A percentile compares a stretch with the other conserved stretches of the same genome.
These are phyloP conservation scores for Cyberlindnera lachancei DNA, from an alignment of 805 yeast genomes.

Conservation along the genomic window DNA sequence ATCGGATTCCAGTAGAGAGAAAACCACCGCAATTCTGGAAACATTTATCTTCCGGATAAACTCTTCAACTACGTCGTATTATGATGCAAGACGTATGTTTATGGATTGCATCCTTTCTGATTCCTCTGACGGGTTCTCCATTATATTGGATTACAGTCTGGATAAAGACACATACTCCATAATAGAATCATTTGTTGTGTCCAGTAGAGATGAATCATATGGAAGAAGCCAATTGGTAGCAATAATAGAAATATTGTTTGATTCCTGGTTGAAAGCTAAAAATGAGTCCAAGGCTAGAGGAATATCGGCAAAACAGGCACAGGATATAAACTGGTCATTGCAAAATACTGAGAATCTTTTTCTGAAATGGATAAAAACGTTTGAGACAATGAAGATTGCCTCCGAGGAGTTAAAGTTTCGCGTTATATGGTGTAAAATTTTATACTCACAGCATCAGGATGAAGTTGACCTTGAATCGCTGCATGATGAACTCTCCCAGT, in stretches of 20 bases:
- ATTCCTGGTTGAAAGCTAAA: constrained; percentile 30
- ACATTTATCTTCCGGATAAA: constrained; percentile 20
- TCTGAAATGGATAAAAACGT: constrained; percentile 37
- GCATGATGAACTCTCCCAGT: constrained; percentile 17
- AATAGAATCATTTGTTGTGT: constrained; percentile 13
- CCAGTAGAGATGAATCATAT: constrained; percentile 16
- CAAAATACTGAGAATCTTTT: constrained; percentile 37
- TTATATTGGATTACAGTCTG: constrained; percentile 34
- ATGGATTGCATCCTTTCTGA: constrained; percentile 19
- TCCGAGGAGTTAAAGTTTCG: constrained; percentile 21
- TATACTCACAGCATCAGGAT: constrained; percentile 35
- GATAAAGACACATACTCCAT: constrained; percentile 13
- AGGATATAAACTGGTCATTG: constrained; percentile 24
- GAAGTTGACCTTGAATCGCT: constrained; percentile 28
- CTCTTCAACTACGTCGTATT: constrained; percentile 25
- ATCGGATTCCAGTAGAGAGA: neutral
- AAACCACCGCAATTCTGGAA: neutral
- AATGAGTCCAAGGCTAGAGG: constrained; percentile 10
- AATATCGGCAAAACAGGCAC: constrained; percentile 23
- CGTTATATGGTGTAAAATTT: constrained; percentile 41
- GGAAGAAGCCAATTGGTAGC: constrained; percentile 19
- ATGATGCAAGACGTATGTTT: constrained; percentile 29
- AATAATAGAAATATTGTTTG: constrained; percentile 39
- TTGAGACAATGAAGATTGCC: constrained; percentile 8
- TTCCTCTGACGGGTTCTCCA: constrained; percentile 17